phyloP scores from a whole-genome alignment of 768 basidiomycete species.

The Amanita rubescens region DNA sequence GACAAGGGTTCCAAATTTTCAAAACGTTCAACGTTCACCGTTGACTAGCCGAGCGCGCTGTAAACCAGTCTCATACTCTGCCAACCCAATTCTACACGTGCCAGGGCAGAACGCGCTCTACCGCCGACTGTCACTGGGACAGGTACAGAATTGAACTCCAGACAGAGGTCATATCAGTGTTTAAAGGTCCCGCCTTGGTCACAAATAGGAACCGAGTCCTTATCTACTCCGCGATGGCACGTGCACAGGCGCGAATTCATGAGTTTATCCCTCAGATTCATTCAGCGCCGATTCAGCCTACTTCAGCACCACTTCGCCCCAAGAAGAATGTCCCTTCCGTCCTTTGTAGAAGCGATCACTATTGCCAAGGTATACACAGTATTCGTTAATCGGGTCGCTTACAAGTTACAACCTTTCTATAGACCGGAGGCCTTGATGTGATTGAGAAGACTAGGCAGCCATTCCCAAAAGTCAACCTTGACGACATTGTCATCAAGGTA shows the following conservation, averaged over 20 bases:
- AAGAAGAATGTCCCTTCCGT: conserved; percentile 45
- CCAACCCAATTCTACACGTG: too few relatives aligned
- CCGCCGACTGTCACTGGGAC: too few relatives aligned
- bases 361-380: conserved; percentile 40
- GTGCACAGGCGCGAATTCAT: neutral
- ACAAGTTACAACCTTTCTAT: neutral
- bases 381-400: neutral
- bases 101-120: too few relatives aligned
- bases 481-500: conserved; percentile 50
- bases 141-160: too few relatives aligned
- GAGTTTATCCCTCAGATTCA: neutral
- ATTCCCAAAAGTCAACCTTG: conserved; percentile 55
- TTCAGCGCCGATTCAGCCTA: neutral
- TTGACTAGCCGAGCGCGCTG: too few relatives aligned
- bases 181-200: too few relatives aligned
- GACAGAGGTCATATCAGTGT: too few relatives aligned
- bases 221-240: neutral
- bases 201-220: too few relatives aligned
- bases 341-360: conserved; percentile 62
- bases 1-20: too few relatives aligned
- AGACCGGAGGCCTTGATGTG: conserved; percentile 72
- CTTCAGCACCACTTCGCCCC: neutral
- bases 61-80: too few relatives aligned
- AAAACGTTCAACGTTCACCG: too few relatives aligned
- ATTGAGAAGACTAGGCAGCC: conserved; percentile 61